Conservation (phyloP, 495 filamentous ascomycete genomes). For the Jackrogersella minutella region DNA sequence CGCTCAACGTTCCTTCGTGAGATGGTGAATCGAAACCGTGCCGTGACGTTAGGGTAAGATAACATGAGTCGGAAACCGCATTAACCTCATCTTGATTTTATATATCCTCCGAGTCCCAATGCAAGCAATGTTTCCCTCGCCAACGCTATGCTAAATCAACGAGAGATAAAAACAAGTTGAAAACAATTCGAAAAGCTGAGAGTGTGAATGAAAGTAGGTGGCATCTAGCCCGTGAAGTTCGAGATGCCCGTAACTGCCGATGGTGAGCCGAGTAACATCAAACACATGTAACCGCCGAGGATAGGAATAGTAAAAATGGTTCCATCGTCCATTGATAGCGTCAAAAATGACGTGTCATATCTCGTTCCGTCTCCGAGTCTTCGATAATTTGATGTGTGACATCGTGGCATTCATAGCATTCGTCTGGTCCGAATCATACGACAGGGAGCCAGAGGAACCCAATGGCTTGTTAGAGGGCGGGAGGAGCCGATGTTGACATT, state of each 20-base stretch:
- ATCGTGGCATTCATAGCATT: slow-evolving; percentile 30
- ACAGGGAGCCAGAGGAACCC: slow-evolving; percentile 20
- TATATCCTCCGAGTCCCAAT: slow-evolving; percentile 30
- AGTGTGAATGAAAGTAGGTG: slow-evolving; percentile 18
- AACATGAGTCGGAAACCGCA: slow-evolving; percentile 24
- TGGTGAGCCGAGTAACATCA: slow-evolving; percentile 20
- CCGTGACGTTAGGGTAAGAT: slow-evolving; percentile 12
- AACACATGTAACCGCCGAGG: slow-evolving; percentile 23
- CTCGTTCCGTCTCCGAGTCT: slow-evolving; percentile 34
- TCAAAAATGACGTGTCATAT: slow-evolving; percentile 12
- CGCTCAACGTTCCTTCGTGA: slow-evolving; percentile 29
- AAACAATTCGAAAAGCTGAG: background rate
- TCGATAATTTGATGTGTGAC: slow-evolving; percentile 32
- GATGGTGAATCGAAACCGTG: slow-evolving; percentile 19
- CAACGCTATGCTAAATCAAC: slow-evolving; percentile 40
- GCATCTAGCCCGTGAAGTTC: slow-evolving; percentile 20
- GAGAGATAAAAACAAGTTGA: slow-evolving; percentile 15
- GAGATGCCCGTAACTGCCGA: slow-evolving; percentile 5
- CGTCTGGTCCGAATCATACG: slow-evolving; percentile 22
- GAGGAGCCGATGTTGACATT: slow-evolving; percentile 54
- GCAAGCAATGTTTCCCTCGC: slow-evolving; percentile 29
- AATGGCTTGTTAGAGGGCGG: slow-evolving; percentile 40
- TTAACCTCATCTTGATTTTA: slow-evolving; percentile 37
- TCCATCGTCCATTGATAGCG: slow-evolving; percentile 3
- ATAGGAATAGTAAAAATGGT: slow-evolving; percentile 6